Conservation (phyloP, 768 basidiomycete species). For the Lactarius indigo region DNA sequence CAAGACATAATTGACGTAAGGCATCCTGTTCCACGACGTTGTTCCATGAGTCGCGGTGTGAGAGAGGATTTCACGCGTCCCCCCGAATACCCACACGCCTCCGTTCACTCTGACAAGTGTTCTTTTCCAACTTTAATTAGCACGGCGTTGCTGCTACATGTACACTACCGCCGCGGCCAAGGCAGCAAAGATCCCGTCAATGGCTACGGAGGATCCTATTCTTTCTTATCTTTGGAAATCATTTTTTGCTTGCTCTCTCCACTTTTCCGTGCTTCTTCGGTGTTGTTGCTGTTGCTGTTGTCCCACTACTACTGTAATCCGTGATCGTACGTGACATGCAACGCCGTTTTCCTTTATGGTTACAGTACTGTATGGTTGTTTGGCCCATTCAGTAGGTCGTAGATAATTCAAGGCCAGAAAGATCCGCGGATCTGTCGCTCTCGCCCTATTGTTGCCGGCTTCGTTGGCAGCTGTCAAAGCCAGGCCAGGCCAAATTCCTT, state of each 20-base stretch:
- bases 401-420: background rate
- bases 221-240: background rate
- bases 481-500: background rate
- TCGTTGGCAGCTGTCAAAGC: background rate
- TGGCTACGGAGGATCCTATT: background rate
- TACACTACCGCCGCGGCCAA: background rate
- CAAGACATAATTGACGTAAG: background rate
- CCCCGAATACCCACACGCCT: background rate
- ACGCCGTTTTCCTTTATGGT: background rate
- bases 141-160: background rate
- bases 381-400: background rate
- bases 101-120: background rate
- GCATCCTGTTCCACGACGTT: background rate
- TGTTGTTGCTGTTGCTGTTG: background rate
- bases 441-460: background rate
- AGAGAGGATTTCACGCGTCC: background rate
- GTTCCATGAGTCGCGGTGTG: background rate
- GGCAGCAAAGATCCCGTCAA: background rate
- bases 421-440: conserved; percentile 2
- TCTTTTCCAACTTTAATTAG: background rate
- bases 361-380: background rate
- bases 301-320: background rate
- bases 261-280: background rate
- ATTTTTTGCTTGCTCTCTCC: background rate
- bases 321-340: no score